phyloP scores from a whole-genome alignment of 768 basidiomycete species.

The Boletus barrowsii region DNA sequence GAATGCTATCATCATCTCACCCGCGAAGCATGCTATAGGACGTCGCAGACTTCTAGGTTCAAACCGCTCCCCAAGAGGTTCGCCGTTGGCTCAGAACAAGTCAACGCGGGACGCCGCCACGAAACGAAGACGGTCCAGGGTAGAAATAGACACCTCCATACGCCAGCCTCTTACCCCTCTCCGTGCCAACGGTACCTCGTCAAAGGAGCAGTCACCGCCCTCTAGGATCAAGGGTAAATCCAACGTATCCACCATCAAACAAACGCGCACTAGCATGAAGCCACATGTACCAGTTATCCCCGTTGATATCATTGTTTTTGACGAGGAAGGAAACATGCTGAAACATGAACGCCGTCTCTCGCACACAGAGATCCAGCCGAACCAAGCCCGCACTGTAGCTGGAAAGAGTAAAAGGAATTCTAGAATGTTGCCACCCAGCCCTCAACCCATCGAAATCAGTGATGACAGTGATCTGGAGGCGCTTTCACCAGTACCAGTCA shows the following conservation, averaged over 20 bases:
- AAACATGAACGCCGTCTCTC: slow-evolving; percentile 62
- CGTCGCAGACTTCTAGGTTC: slow-evolving; percentile 13
- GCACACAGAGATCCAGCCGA: slow-evolving; percentile 40
- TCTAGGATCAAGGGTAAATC: slow-evolving; percentile 22
- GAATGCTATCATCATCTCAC: slow-evolving; percentile 24
- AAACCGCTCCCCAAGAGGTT: slow-evolving; percentile 16
- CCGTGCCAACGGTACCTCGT: slow-evolving; percentile 38
- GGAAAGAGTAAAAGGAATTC: slow-evolving; percentile 6
- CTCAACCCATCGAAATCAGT: slow-evolving; percentile 22
- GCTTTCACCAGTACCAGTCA: slow-evolving; percentile 13
- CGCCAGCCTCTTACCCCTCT: slow-evolving; percentile 43
- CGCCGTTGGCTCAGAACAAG: slow-evolving; percentile 24
- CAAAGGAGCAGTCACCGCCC: slow-evolving; percentile 31
- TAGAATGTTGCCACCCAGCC: background rate
- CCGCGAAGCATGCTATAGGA: slow-evolving; percentile 12
- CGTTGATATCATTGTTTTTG: slow-evolving; percentile 66
- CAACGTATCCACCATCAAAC: slow-evolving; percentile 13
- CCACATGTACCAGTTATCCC: slow-evolving; percentile 50
- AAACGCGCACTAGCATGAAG: slow-evolving; percentile 30
- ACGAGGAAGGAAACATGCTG: slow-evolving; percentile 55
- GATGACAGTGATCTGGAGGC: slow-evolving; percentile 31
- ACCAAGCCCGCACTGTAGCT: slow-evolving; percentile 17
- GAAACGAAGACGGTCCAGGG: slow-evolving; percentile 14
- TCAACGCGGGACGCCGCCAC: slow-evolving; percentile 4
- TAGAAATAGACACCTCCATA: slow-evolving; percentile 15